A percentile compares a stretch with the other conserved stretches of the same genome.
Evolutionary conservation across 495 filamentous ascomycete species (phyloP).

Genomic region (Terfezia boudieri): DNA sequence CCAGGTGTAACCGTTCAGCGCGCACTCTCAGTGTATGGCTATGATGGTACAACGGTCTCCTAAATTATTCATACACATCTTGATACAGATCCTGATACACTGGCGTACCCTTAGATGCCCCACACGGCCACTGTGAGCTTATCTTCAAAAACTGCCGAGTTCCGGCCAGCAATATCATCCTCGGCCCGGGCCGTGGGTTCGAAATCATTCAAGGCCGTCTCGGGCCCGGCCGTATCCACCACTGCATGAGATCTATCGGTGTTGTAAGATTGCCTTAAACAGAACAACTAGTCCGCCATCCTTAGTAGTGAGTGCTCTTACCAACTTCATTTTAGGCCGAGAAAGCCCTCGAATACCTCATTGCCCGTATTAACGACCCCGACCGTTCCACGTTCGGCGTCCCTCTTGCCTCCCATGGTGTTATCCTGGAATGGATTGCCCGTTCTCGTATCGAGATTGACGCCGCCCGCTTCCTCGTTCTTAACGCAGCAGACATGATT

Average conservation of each 20-base stretch:
- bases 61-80: background rate
- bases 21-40: constrained; percentile 76
- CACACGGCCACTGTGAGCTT: constrained; percentile 81
- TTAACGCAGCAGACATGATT: constrained; percentile 80
- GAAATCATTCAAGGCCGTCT: constrained; percentile 90
- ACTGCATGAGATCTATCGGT: constrained; percentile 80
- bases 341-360: constrained; percentile 66
- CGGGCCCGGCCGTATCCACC: constrained; percentile 80
- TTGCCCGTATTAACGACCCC: constrained; percentile 73
- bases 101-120: constrained; percentile 34
- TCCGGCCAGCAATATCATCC: constrained; percentile 51
- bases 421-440: constrained; percentile 85
- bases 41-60: constrained; percentile 27
- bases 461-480: constrained; percentile 59
- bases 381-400: constrained; percentile 70
- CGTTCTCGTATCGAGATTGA: constrained; percentile 79
- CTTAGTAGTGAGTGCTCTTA: background rate
- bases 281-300: too few relatives aligned
- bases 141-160: constrained; percentile 69
- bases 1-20: constrained; percentile 64
- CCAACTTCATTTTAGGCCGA: constrained; percentile 33
- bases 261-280: constrained; percentile 23
- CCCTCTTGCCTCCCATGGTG: constrained; percentile 56
- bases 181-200: constrained; percentile 81
- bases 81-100: background rate